Conservation (phyloP, 495 filamentous ascomycete genomes). For the Trichoderma parareesei region DNA sequence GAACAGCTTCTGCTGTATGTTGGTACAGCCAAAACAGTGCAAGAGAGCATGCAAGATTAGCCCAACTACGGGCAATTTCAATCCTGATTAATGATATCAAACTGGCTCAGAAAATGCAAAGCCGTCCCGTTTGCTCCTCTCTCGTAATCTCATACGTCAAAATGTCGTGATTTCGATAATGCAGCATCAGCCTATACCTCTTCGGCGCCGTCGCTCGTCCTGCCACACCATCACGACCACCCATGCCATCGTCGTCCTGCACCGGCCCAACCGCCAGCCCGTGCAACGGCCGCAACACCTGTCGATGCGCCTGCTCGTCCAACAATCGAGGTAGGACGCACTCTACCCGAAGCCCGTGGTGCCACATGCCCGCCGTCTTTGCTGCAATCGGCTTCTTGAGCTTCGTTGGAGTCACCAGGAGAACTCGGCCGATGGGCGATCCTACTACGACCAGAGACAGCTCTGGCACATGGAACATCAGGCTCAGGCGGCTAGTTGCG, state of each 20-base stretch:
- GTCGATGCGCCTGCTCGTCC: conserved; percentile 29
- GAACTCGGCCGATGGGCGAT: conserved; percentile 65
- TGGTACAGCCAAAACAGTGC: background rate
- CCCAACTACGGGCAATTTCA: background rate
- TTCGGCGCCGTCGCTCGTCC: conserved; percentile 28
- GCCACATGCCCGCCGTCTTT: background rate
- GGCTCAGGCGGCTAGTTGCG: conserved; percentile 59
- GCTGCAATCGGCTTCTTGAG: conserved; percentile 12
- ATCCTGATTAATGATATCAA: background rate
- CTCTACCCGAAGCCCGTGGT: conserved; percentile 36
- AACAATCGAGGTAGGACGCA: conserved; percentile 31
- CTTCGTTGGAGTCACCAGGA: conserved; percentile 61
- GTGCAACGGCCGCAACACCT: conserved; percentile 31
- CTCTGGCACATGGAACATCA: conserved; percentile 68
- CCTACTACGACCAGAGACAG: conserved; percentile 68
- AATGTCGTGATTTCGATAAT: conserved; percentile 68
- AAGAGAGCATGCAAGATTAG: background rate
- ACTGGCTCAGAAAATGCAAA: conserved; percentile 8
- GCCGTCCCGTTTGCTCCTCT: background rate
- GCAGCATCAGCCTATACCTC: conserved; percentile 65
- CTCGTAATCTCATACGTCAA: conserved; percentile 67
- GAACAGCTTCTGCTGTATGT: background rate
- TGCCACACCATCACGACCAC: conserved; percentile 21
- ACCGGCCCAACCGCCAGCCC: conserved; percentile 36
- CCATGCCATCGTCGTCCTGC: conserved; percentile 38